Evolutionary conservation across 805 yeast genomes (phyloP).

Genomic region (Candida pini): DNA sequence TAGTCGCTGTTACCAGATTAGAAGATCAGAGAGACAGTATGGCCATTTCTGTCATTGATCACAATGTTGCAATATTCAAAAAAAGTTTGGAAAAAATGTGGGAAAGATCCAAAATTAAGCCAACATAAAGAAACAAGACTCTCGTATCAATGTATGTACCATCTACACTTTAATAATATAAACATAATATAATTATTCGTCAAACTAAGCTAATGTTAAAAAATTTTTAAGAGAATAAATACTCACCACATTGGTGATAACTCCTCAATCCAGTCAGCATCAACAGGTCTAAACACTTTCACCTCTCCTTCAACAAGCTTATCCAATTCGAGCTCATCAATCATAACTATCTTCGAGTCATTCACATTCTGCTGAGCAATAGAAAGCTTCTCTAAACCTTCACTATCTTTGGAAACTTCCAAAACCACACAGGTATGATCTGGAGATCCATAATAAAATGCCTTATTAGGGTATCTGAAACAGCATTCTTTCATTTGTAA

Average conservation of each 20-base stretch:
- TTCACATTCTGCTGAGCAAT: conserved; percentile 48
- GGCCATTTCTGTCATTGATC: conserved; percentile 69
- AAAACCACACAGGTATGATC: conserved; percentile 44
- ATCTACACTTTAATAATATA: background rate
- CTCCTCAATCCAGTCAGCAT: conserved; percentile 38
- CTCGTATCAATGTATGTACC: background rate
- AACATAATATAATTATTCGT: background rate
- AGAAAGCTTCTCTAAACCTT: conserved; percentile 19
- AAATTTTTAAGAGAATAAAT: no score
- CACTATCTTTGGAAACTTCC: conserved; percentile 27
- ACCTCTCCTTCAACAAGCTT: conserved; percentile 39
- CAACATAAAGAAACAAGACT: no score
- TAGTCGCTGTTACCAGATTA: conserved; percentile 78
- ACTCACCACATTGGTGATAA: conserved; percentile 19
- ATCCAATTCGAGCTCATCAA: conserved; percentile 33
- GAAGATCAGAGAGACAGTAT: conserved; percentile 48
- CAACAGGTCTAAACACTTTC: conserved; percentile 43
- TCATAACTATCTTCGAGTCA: conserved; percentile 35
- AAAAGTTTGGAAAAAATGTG: conserved; percentile 70
- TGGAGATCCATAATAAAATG: conserved; percentile 42
- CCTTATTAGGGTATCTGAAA: conserved; percentile 32
- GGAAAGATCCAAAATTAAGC: conserved; percentile 36
- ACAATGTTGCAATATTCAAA: conserved; percentile 78
- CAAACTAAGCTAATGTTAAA: no score
- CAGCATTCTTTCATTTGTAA: conserved; percentile 40